phyloP scores from a whole-genome alignment of 2,329 filamentous ascomycete species.

The Leptosphaerulina australis region DNA sequence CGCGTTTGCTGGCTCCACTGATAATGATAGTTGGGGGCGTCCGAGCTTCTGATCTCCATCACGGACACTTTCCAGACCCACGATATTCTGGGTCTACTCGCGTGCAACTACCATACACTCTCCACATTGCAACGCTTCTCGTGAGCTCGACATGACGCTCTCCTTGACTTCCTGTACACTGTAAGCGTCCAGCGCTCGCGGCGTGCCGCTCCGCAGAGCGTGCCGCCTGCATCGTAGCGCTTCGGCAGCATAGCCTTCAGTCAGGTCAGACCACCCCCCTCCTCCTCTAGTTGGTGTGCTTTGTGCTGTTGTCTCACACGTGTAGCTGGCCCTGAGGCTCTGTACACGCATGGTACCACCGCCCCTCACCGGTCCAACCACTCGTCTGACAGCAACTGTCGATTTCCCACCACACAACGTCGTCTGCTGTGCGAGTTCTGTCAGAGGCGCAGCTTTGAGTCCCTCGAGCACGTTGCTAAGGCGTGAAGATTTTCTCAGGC shows the following conservation, averaged over 20 bases:
- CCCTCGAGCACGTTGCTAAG: slow-evolving; percentile 4
- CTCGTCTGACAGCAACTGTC: neutral
- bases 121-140: slow-evolving; percentile 6
- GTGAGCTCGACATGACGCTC: neutral
- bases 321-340: slow-evolving; percentile 16
- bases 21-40: slow-evolving; percentile 15
- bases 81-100: slow-evolving; percentile 6
- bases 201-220: slow-evolving; percentile 2
- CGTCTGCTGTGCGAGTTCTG: neutral
- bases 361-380: neutral
- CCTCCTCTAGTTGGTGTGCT: slow-evolving; percentile 1
- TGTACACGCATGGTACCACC: slow-evolving; percentile 2
- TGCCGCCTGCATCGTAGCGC: slow-evolving; percentile 3
- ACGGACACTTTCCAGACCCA: slow-evolving; percentile 9
- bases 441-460: slow-evolving; percentile 1
- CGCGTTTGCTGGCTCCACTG: slow-evolving; percentile 15
- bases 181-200: slow-evolving; percentile 1
- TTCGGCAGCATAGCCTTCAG: slow-evolving; percentile 2
- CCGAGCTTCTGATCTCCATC: slow-evolving; percentile 12
- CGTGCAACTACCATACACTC: slow-evolving; percentile 16
- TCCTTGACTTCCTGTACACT: slow-evolving; percentile 15
- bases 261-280: neutral
- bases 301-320: slow-evolving; percentile 16
- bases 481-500: neutral
- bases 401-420: neutral